Base-by-base conservation (phyloP, 257 asterid species). In the Solanum sitiens region DNA sequence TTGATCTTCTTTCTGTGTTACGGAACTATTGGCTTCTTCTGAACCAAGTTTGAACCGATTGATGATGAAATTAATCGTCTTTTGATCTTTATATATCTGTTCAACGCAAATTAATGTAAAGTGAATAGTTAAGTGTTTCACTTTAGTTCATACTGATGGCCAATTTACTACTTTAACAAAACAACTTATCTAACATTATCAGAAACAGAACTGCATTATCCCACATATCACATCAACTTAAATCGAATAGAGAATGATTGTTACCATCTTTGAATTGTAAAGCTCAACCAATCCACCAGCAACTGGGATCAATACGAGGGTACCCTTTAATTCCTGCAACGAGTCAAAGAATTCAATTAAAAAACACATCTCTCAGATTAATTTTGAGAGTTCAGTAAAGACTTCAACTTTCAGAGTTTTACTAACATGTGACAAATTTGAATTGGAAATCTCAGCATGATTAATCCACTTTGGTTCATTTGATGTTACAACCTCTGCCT, bases 401-500 rank as follows among this genome's bases (percentile, higher is more conserved):
- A 71, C 37, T 35, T 33, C 16, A 27, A 68, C 20, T 80, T 80
- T 76, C 35, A 42, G 23, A 1, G 37, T 21, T 35, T 25, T 13
- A 89, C 92, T 88, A 70, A 92, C 94, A 16, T 85, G 16, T 27
- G 73, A 35, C 70, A 65, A 50, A 87, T 90, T 90, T 32, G 93
- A 91, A 88, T 86, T 87, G 77, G 92, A 89, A 88, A 88, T 82
- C 65, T 80, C 86, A 80, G 87, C 83, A 89, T 88, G 89, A 27
- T 53, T 65, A 68, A 88, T 79, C 99, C 99, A 96, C 90, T 86
- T 90, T n/a, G 98, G 89, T 88, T 91, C 89, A 70, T 91, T 92
- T 45, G 98, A 92, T 44, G 94, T 91, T 80, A 95, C 95, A 47
- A 93, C 98, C 30, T 96, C 99, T 63, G 98, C 99, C 88, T 93